Conservation (phyloP, 108 stramenopile genomes). For the Chaetoceros muelleri region DNA sequence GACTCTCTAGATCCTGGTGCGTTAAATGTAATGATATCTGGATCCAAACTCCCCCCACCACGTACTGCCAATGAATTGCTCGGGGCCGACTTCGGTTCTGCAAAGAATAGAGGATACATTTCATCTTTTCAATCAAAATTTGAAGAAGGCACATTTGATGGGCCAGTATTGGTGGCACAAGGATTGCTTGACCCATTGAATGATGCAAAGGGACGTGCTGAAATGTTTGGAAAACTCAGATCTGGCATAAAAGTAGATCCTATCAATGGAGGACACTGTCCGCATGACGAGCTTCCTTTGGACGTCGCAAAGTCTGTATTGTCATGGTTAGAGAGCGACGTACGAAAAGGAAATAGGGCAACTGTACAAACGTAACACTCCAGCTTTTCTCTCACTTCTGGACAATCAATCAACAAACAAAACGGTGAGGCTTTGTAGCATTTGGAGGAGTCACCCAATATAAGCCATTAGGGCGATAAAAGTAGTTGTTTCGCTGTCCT, state of each 20-base stretch:
- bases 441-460: slow-evolving; percentile 8
- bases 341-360: too few relatives aligned
- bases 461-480: slow-evolving; percentile 18
- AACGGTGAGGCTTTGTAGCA: slow-evolving; percentile 8
- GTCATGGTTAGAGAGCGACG: slow-evolving; percentile 13
- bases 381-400: too few relatives aligned
- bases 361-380: too few relatives aligned
- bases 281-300: slow-evolving; percentile 35
- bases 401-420: slow-evolving; percentile 10
- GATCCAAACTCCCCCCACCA: slow-evolving; percentile 31
- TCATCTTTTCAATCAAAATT: background rate
- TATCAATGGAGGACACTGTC: slow-evolving; percentile 43
- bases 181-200: slow-evolving; percentile 42
- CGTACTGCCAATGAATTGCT: slow-evolving; percentile 39
- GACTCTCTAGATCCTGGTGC: slow-evolving; percentile 53
- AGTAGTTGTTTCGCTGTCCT: slow-evolving; percentile 5
- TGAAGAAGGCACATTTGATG: slow-evolving; percentile 19
- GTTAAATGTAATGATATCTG: slow-evolving; percentile 45
- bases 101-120: background rate
- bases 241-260: slow-evolving; percentile 16
- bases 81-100: slow-evolving; percentile 9
- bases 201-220: slow-evolving; percentile 29
- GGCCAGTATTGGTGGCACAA: slow-evolving; percentile 32
- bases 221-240: slow-evolving; percentile 17
- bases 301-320: slow-evolving; percentile 11